A percentile compares a stretch with the other conserved stretches of the same genome.
phyloP scores from a whole-genome alignment of 2,329 filamentous ascomycete genomes.

The Penicillium sclerotiorum region DNA sequence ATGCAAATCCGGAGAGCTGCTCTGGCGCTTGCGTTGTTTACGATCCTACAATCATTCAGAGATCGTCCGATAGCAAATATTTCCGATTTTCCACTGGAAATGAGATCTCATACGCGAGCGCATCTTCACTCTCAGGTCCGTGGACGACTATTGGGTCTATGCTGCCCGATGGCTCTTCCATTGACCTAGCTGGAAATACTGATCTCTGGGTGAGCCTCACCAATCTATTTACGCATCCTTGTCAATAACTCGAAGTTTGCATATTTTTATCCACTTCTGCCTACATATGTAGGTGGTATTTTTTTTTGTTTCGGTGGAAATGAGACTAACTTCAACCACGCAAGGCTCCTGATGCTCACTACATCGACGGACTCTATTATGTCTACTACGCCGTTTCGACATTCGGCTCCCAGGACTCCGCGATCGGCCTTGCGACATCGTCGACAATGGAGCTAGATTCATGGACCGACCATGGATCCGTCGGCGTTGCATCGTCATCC shows the following conservation, averaged over 20 bases:
- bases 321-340: background rate
- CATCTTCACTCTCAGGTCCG: constrained; percentile 52
- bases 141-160: constrained; percentile 54
- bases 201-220: constrained; percentile 52
- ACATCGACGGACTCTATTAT: constrained; percentile 63
- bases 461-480: constrained; percentile 39
- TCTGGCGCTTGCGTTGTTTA: constrained; percentile 42
- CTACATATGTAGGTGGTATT: no score
- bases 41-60: constrained; percentile 53
- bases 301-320: no score
- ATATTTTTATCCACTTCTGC: no score
- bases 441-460: constrained; percentile 40
- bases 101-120: constrained; percentile 53
- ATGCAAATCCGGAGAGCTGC: constrained; percentile 34
- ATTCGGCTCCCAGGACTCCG: constrained; percentile 63
- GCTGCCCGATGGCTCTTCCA: constrained; percentile 50
- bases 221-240: no score
- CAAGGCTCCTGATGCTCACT: constrained; percentile 65
- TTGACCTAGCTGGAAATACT: constrained; percentile 47
- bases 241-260: no score
- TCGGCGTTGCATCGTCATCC: constrained; percentile 39
- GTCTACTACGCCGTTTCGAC: constrained; percentile 68
- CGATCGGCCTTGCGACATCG: constrained; percentile 63
- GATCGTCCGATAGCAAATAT: constrained; percentile 52
- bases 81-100: constrained; percentile 58